Conservation (phyloP, 192 early-diverging fungal species). For the Backusella tarrabulga region DNA sequence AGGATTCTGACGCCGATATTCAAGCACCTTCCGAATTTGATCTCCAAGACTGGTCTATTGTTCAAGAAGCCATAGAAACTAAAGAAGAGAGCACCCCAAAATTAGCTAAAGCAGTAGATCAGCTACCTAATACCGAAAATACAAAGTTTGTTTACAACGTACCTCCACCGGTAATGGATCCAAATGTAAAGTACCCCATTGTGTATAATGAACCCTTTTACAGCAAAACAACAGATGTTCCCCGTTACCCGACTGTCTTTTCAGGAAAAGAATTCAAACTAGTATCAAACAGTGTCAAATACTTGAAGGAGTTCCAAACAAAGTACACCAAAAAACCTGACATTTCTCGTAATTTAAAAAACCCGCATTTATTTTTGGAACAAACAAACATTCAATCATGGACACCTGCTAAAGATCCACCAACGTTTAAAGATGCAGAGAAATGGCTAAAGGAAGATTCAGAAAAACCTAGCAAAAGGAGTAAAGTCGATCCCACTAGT, state of each 20-base stretch:
- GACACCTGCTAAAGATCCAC: constrained; percentile 43
- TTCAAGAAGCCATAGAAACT: background rate
- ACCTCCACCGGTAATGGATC: constrained; percentile 16
- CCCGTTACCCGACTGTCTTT: constrained; percentile 48
- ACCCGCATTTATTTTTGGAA: background rate
- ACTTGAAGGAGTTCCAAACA: constrained; percentile 17
- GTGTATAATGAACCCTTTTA: constrained; percentile 64
- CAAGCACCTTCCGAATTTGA: background rate
- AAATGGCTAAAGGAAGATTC: constrained; percentile 43
- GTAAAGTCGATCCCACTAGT: background rate
- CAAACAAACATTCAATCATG: constrained; percentile 27
- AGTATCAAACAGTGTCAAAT: background rate
- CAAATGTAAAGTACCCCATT: constrained; percentile 25
- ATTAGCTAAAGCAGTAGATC: background rate
- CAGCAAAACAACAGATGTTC: constrained; percentile 57
- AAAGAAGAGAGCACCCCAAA: background rate
- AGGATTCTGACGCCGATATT: background rate
- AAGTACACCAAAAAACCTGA: background rate
- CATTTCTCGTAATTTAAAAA: background rate
- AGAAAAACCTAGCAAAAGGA: background rate
- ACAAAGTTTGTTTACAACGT: constrained; percentile 7
- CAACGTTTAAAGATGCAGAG: constrained; percentile 24
- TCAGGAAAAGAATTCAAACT: constrained; percentile 60
- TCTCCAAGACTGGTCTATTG: background rate
- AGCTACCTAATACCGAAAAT: background rate